Evolutionary conservation across 2,329 filamentous ascomycete genomes (phyloP).

Genomic region (Exophiala sp.): DNA sequence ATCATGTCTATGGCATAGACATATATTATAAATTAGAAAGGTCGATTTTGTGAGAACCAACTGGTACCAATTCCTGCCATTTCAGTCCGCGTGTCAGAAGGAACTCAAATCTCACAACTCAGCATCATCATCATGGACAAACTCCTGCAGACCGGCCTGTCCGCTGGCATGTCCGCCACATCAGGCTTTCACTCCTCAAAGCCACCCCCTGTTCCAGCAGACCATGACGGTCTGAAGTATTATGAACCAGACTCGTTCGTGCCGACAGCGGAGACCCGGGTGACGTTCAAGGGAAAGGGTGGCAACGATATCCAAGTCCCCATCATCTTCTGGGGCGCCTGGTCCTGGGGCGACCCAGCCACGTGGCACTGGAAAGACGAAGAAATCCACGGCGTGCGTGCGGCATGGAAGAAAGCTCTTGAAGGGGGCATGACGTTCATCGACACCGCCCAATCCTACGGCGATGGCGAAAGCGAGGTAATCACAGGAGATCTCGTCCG

Average conservation of each 20-base stretch:
- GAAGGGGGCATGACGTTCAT: conserved; percentile 41
- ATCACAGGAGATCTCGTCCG: conserved; percentile 42
- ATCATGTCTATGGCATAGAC: no score
- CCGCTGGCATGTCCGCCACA: conserved; percentile 14
- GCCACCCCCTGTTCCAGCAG: conserved; percentile 1
- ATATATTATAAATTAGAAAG: no score
- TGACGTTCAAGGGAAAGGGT: conserved; percentile 27
- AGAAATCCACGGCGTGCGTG: conserved; percentile 36
- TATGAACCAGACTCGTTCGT: conserved; percentile 23
- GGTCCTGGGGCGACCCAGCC: conserved; percentile 33
- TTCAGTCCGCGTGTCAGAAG: no score
- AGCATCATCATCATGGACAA: neutral
- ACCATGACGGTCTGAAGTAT: conserved; percentile 12
- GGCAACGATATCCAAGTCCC: conserved; percentile 30
- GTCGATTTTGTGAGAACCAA: no score
- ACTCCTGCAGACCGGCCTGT: conserved; percentile 11
- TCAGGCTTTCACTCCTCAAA: conserved; percentile 14
- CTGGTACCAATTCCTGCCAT: no score
- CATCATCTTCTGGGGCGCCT: conserved; percentile 31
- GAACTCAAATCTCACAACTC: no score
- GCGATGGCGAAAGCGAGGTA: conserved; percentile 40
- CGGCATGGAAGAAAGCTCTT: conserved; percentile 39
- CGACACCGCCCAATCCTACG: conserved; percentile 46
- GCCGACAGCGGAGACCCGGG: conserved; percentile 25
- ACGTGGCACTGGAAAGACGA: conserved; percentile 36